Evolutionary conservation across 169 alveolate species (phyloP).

Genomic region (Amoebophrya sp.): DNA sequence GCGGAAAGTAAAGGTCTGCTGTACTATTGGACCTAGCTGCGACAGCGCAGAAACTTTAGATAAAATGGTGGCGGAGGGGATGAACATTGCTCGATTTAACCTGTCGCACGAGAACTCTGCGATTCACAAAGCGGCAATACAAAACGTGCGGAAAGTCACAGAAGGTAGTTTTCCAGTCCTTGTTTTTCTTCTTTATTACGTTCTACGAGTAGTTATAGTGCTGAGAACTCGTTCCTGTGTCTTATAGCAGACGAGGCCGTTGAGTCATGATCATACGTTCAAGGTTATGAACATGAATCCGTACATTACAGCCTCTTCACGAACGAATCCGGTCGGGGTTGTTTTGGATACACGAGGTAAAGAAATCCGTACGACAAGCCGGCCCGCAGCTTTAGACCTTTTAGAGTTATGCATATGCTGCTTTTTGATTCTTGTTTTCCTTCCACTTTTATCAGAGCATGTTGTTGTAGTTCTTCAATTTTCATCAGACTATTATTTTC

Average conservation of each 20-base stretch:
- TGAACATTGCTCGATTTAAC: background rate
- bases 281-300: no score
- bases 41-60: background rate
- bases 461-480: no score
- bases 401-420: no score
- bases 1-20: conserved; percentile 21
- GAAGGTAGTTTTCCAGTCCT: no score
- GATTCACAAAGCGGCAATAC: background rate
- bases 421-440: no score
- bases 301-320: background rate
- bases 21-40: background rate
- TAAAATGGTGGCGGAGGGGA: background rate
- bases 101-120: conserved; percentile 18
- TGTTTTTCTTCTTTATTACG: no score
- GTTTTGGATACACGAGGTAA: background rate
- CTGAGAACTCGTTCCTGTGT: no score
- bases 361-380: background rate
- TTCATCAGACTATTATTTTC: no score
- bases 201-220: no score
- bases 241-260: no score
- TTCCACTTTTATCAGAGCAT: no score
- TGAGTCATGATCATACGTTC: no score
- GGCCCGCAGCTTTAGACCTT: background rate
- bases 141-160: background rate
- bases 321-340: conserved; percentile 19